These are phyloP conservation scores for Oenanthe sinensis DNA, from an alignment of 129 eudicot species.

Conservation along the genomic window DNA sequence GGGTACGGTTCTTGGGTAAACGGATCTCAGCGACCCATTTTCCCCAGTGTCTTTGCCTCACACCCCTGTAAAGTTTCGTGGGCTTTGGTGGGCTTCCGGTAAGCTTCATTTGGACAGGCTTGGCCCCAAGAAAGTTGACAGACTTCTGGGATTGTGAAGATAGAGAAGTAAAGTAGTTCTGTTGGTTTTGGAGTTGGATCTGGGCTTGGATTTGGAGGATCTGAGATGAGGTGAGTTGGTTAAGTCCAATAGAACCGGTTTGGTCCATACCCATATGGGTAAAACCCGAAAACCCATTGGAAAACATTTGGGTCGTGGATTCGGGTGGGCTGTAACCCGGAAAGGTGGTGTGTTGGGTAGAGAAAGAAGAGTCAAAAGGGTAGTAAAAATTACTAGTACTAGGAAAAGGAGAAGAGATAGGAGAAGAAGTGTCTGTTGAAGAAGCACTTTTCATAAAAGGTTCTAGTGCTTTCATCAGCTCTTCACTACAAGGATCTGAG, in stretches of 20 bases:
- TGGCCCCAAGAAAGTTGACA: conserved; percentile 27
- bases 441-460: conserved; percentile 71
- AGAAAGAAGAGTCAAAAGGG: conserved; percentile 5
- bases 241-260: not conserved
- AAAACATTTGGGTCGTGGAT: conserved; percentile 9
- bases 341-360: not conserved
- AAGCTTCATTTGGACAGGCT: conserved; percentile 37
- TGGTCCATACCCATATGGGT: not conserved
- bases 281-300: conserved; percentile 1
- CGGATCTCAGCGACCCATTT: conserved; percentile 98
- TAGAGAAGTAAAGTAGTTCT: not conserved
- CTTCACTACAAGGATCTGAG: conserved; percentile 40
- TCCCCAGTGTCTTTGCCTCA: conserved; percentile 94
- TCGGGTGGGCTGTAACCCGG: conserved; percentile 3
- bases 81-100: conserved; percentile 45
- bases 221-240: conserved; percentile 6
- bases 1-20: conserved; percentile 75
- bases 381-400: not conserved
- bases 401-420: conserved; percentile 14
- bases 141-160: not conserved
- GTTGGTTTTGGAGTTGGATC: conserved; percentile 9
- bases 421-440: conserved; percentile 11
- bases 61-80: conserved; percentile 73
- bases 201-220: conserved; percentile 9
- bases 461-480: conserved; percentile 76